Percentiles rank a stretch among this genome's conserved stretches.
These are phyloP conservation scores for Jamesozyma jinghongensis DNA, from an alignment of 805 yeast species.

Conservation along the genomic window DNA sequence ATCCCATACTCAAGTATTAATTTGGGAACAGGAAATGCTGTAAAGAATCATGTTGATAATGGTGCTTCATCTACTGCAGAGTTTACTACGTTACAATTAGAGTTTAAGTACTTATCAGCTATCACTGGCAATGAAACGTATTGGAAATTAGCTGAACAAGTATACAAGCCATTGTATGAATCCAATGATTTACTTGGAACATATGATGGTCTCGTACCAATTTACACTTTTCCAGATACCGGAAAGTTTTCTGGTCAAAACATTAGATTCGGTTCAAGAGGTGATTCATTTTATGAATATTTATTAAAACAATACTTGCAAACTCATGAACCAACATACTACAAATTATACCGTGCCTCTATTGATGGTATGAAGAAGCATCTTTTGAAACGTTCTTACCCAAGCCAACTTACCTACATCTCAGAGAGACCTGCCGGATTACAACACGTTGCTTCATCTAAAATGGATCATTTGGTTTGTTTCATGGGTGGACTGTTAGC, in stretches of 20 bases:
- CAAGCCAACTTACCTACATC: conserved; percentile 54
- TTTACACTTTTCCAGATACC: conserved; percentile 62
- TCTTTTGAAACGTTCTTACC: conserved; percentile 50
- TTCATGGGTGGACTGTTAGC: conserved; percentile 85
- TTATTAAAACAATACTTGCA: conserved; percentile 77
- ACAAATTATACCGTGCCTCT: conserved; percentile 67
- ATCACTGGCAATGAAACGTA: conserved; percentile 71
- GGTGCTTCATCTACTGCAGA: conserved; percentile 90
- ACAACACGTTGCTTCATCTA: conserved; percentile 44
- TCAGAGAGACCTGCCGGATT: conserved; percentile 74
- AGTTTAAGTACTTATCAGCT: conserved; percentile 70
- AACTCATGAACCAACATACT: conserved; percentile 55
- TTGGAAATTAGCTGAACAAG: conserved; percentile 72
- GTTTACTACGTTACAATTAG: conserved; percentile 78
- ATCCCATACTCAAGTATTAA: conserved; percentile 76
- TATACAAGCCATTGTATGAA: conserved; percentile 59
- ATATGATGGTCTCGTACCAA: conserved; percentile 72
- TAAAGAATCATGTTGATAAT: conserved; percentile 49
- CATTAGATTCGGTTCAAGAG: conserved; percentile 82
- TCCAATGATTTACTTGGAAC: conserved; percentile 33
- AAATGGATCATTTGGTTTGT: conserved; percentile 91
- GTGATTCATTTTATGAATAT: conserved; percentile 90
- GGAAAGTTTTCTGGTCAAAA: conserved; percentile 56
- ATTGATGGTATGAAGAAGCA: conserved; percentile 68
- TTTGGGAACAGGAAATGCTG: conserved; percentile 52